These are phyloP conservation scores for Vitis rupestris DNA, from an alignment of 164 flowering plant species.

Conservation along the genomic window DNA sequence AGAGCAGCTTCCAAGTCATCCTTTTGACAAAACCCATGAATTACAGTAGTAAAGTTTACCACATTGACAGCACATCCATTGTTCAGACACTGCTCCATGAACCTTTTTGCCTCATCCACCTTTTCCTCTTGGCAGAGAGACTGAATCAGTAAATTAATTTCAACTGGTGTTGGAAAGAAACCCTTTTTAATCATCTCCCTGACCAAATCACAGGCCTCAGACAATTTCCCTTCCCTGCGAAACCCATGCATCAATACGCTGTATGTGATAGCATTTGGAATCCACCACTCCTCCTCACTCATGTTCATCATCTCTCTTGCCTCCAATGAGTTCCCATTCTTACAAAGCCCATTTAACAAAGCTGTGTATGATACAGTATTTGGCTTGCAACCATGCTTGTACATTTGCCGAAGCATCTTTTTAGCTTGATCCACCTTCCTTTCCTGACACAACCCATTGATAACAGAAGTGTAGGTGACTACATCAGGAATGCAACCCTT, in stretches of 20 bases:
- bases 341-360: conserved; percentile 74
- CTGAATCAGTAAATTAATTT: conserved; percentile 67
- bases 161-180: conserved; percentile 73
- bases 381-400: conserved; percentile 83
- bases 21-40: conserved; percentile 79
- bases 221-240: conserved; percentile 70
- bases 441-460: conserved; percentile 65
- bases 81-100: conserved; percentile 75
- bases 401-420: conserved; percentile 71
- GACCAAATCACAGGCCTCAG: conserved; percentile 73
- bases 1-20: conserved; percentile 73
- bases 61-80: conserved; percentile 34
- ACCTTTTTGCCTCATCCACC: conserved; percentile 34
- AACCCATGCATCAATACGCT: conserved; percentile 88
- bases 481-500: conserved; percentile 86
- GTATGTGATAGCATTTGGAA: conserved; percentile 82
- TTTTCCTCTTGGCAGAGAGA: conserved; percentile 55
- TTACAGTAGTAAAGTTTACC: conserved; percentile 72
- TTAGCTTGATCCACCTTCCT: conserved; percentile 80
- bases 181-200: conserved; percentile 71
- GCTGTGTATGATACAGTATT: conserved; percentile 83
- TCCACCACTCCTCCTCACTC: conserved; percentile 88
- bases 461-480: conserved; percentile 78
- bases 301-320: conserved; percentile 76
- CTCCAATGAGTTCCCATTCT: conserved; percentile 61